phyloP scores from a whole-genome alignment of 164 flowering plant species.

The Berberis thunbergii region DNA sequence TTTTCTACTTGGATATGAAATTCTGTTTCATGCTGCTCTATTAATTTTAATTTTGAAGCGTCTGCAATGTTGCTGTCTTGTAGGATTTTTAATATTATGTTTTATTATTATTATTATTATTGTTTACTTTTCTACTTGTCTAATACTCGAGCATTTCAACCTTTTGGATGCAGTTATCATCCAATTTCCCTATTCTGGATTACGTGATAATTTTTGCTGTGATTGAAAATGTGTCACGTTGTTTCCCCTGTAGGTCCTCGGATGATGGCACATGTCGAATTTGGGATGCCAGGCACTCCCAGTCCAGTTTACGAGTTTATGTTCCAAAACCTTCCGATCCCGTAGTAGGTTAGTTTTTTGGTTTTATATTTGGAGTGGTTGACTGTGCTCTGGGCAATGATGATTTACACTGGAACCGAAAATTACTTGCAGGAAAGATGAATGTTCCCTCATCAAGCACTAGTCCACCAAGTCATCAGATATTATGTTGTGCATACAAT shows the following conservation, averaged over 20 bases:
- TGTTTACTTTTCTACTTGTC: no score
- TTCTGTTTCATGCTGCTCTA: no score
- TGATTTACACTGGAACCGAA: not conserved
- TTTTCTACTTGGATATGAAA: no score
- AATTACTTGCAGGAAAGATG: slow-evolving; percentile 49
- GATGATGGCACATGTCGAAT: slow-evolving; percentile 96
- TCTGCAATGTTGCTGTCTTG: no score
- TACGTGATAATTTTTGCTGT: no score
- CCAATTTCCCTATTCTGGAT: no score
- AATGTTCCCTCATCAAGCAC: slow-evolving; percentile 42
- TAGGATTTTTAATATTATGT: no score
- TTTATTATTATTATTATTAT: no score
- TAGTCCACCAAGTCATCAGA: slow-evolving; percentile 48
- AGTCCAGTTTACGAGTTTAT: slow-evolving; percentile 50
- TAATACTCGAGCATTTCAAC: no score
- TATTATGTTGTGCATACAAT: slow-evolving; percentile 89
- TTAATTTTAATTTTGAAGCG: no score
- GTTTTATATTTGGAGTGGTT: not conserved
- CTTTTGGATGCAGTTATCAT: no score
- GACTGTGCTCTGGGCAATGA: slow-evolving; percentile 17
- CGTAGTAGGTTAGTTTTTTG: slow-evolving; percentile 40
- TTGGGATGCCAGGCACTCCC: slow-evolving; percentile 84
- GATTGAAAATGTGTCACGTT: not conserved
- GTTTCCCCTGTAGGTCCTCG: slow-evolving; percentile 48
- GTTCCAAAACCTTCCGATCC: slow-evolving; percentile 60